These are phyloP conservation scores for Isatis tinctoria DNA, from an alignment of 345 rosid species.

Conservation along the genomic window DNA sequence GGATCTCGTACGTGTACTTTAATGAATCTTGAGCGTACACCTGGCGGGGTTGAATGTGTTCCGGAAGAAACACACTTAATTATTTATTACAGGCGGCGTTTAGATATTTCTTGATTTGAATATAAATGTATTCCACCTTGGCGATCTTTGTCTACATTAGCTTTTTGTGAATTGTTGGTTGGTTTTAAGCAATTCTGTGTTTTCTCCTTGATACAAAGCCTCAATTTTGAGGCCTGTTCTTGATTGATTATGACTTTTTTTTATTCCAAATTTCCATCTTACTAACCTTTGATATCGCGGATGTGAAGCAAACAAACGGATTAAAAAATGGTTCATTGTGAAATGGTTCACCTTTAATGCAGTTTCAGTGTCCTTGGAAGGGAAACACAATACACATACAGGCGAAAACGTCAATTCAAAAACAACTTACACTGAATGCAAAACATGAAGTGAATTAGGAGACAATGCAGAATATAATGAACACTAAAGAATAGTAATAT, in stretches of 20 bases:
- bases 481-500: conserved; percentile 24
- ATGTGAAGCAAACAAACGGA: conserved; percentile 27
- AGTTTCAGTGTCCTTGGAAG: conserved; percentile 47
- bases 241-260: not conserved
- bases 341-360: not conserved
- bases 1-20: conserved; percentile 44
- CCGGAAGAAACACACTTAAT: not conserved
- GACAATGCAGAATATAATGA: conserved; percentile 8
- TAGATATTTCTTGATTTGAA: not conserved
- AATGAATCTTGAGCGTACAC: conserved; percentile 43
- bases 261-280: not conserved
- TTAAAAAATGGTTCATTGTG: not conserved
- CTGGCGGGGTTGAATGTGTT: conserved; percentile 27
- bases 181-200: too few relatives aligned
- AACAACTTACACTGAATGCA: conserved; percentile 14
- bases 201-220: conserved; percentile 31
- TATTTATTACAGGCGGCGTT: too few relatives aligned
- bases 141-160: not conserved
- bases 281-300: not conserved
- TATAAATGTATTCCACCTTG: not conserved
- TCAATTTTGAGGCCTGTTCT: not conserved
- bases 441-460: not conserved
- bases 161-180: not conserved
- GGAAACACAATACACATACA: conserved; percentile 31
- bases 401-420: not conserved